Base-by-base conservation (phyloP, 208 protist species). In the Leishmania tarentolae region DNA sequence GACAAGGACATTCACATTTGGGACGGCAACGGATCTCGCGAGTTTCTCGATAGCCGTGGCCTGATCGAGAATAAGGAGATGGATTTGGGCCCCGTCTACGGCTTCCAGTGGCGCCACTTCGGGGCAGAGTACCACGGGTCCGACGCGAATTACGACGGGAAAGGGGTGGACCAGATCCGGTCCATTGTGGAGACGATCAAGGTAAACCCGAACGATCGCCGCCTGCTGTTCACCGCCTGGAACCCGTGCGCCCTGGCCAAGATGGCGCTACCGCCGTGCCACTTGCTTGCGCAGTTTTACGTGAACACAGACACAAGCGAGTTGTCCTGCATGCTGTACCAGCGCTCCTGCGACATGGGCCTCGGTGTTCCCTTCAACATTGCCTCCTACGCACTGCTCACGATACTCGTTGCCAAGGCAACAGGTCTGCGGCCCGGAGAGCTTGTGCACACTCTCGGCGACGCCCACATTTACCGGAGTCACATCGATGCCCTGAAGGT, bases 301-400 rank as follows among this genome's bases (percentile, higher is more conserved):
- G 98, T 99, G 52, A 93, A 95, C 85, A 74, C 89, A 50, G 40
- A 90, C 1, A 91, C 96, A 37, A 87, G 90, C 50, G 97, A 99
- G 88, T 92, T 99, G 24, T 98, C 94, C 31, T 99, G 98, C 88
- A 96, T 98, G 90, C 83, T 99, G 80, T 96, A 97, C 88, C 95
- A 98, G 85, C 91, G 96, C 42, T 97, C 93, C n/a, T 98, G 95
- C 81, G 98, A 99, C 88, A 98, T 99, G 94, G 99, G 99, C 9
- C 97, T 99, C 42, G 99, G 99, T 24, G 99, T 99, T 24, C 99
- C 99, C 11, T 99, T 99, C 91, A 99, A 99, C 95, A 99, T 99
- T 83, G 99, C 99, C 11, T 98, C 91, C 50, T 99, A 99, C 89
- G 59, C 99, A 15, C 90, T 99, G 40, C 90, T 99, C 19, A 99